Evolutionary conservation across 73 alveolate genomes (phyloP).

Genomic region (Paramecium tetraurelia): DNA sequence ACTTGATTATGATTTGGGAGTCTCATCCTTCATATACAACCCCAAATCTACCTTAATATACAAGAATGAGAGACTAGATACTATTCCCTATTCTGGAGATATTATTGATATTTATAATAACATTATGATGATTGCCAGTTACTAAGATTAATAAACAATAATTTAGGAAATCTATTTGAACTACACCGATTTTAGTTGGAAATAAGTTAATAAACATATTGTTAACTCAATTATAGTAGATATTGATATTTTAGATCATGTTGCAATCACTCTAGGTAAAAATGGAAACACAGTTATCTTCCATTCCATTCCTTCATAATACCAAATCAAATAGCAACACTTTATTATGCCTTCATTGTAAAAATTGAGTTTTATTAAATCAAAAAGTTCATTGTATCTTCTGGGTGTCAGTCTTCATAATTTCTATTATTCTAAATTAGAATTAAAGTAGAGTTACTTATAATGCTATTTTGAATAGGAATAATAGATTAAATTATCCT

Average conservation of each 20-base stretch:
- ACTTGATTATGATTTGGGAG: constrained; percentile 4
- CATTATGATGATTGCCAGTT: not conserved
- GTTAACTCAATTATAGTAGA: not conserved
- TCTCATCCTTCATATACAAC: not conserved
- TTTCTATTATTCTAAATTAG: not conserved
- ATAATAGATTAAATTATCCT: not conserved
- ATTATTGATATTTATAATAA: not conserved
- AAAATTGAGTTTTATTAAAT: not conserved
- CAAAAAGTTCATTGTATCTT: not conserved
- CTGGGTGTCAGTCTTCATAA: not conserved
- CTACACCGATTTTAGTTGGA: not conserved
- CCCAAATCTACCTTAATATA: not conserved
- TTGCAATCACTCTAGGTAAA: not conserved
- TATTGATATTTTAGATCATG: not conserved
- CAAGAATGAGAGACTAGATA: not conserved
- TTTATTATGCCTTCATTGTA: not conserved
- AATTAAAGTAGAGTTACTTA: not conserved
- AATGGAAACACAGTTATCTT: not conserved
- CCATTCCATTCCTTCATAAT: not conserved
- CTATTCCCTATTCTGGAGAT: constrained; percentile 12
- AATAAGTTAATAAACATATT: not conserved
- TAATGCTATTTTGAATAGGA: not conserved
- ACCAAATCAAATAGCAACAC: not conserved
- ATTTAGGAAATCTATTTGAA: not conserved
- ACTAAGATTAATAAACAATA: not conserved